Conservation (phyloP, 2,329 filamentous ascomycete genomes). For the Diplodia sapinea region DNA sequence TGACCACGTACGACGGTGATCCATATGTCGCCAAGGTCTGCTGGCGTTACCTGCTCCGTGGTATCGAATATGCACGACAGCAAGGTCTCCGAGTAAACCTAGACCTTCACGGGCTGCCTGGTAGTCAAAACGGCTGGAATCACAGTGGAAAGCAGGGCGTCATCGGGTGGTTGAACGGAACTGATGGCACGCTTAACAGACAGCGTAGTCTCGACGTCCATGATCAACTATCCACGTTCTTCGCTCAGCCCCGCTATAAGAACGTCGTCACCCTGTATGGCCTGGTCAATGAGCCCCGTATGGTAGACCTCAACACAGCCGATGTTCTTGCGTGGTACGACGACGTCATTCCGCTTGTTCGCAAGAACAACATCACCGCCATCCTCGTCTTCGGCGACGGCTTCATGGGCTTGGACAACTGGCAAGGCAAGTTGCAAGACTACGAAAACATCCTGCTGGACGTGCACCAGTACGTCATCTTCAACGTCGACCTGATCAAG, state of each 20-base stretch:
- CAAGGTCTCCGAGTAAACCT: constrained; percentile 92
- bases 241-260: constrained; percentile 88
- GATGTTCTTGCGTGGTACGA: constrained; percentile 81
- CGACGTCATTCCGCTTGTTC: constrained; percentile 73
- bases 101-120: constrained; percentile 88
- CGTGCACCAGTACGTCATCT: constrained; percentile 98
- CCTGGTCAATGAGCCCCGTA: constrained; percentile 90
- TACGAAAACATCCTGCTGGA: constrained; percentile 83
- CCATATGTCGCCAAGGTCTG: constrained; percentile 85
- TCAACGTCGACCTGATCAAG: constrained; percentile 86
- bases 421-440: constrained; percentile 80
- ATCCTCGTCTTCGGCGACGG: constrained; percentile 90
- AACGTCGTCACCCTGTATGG: constrained; percentile 94
- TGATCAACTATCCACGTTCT: constrained; percentile 85
- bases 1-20: constrained; percentile 81
- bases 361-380: constrained; percentile 73
- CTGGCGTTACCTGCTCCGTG: constrained; percentile 91
- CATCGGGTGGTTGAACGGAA: constrained; percentile 91
- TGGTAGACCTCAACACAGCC: constrained; percentile 68
- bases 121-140: constrained; percentile 97
- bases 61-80: constrained; percentile 91
- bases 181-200: constrained; percentile 76
- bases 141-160: constrained; percentile 83
- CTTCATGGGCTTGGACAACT: constrained; percentile 88
- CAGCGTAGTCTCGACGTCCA: constrained; percentile 87